These are phyloP conservation scores for Hypoxylon trugodes DNA, from an alignment of 495 filamentous ascomycete species.

Conservation along the genomic window DNA sequence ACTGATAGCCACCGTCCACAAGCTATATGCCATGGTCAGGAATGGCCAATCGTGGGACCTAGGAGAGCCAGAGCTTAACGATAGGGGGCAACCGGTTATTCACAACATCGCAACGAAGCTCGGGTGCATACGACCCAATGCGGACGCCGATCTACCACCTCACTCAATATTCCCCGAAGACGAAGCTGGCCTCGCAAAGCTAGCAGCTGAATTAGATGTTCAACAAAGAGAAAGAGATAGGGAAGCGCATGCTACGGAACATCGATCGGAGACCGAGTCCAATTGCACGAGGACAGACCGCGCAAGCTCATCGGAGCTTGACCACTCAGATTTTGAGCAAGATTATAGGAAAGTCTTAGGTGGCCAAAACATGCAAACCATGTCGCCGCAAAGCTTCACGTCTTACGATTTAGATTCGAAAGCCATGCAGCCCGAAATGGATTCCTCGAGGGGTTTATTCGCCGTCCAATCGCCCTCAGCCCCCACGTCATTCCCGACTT, in stretches of 20 bases:
- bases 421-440: conserved; percentile 43
- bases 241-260: conserved; percentile 42
- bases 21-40: conserved; percentile 66
- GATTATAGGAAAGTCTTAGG: conserved; percentile 57
- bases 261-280: conserved; percentile 48
- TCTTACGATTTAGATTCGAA: conserved; percentile 53
- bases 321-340: conserved; percentile 60
- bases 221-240: conserved; percentile 48
- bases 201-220: conserved; percentile 56
- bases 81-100: conserved; percentile 63
- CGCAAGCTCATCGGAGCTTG: conserved; percentile 61
- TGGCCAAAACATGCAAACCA: conserved; percentile 47
- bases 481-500: conserved; percentile 40
- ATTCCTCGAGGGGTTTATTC: conserved; percentile 38
- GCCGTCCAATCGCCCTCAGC: conserved; percentile 44
- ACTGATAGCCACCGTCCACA: conserved; percentile 64
- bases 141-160: conserved; percentile 62
- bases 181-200: conserved; percentile 59
- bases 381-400: conserved; percentile 56
- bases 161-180: conserved; percentile 63
- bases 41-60: conserved; percentile 62
- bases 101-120: conserved; percentile 66
- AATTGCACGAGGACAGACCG: conserved; percentile 53
- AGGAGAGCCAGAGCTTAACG: conserved; percentile 64
- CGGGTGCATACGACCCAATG: conserved; percentile 64